Percentiles rank a stretch among this genome's conserved stretches.
Evolutionary conservation across 2,329 filamentous ascomycete genomes (phyloP).

Genomic region (Pseudocercospora ulei): DNA sequence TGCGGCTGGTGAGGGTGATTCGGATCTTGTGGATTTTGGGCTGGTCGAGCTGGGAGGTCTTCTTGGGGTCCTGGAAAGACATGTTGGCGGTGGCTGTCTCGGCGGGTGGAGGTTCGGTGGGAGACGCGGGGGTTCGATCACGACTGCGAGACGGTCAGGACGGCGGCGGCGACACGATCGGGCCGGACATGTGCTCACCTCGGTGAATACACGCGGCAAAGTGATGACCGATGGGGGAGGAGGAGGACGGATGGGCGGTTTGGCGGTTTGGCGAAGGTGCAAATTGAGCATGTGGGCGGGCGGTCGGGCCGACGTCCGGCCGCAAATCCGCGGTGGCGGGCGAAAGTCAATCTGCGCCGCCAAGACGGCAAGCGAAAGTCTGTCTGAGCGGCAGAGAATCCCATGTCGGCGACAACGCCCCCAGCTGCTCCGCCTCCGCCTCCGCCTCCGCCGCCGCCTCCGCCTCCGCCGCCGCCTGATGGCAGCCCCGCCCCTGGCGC

Average conservation of each 20-base stretch:
- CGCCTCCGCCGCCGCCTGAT: too few relatives aligned
- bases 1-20: conserved; percentile 92
- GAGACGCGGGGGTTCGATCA: conserved; percentile 39
- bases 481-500: conserved; percentile 61
- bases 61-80: conserved; percentile 93
- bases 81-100: conserved; percentile 48
- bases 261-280: conserved; percentile 10
- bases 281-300: conserved; percentile 12
- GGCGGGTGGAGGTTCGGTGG: conserved; percentile 19
- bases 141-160: conserved; percentile 36
- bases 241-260: conserved; percentile 13
- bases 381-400: too few relatives aligned
- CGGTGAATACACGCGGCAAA: conserved; percentile 42
- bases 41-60: conserved; percentile 74
- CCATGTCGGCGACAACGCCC: too few relatives aligned
- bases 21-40: conserved; percentile 96
- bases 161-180: background rate
- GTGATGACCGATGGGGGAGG: conserved; percentile 43
- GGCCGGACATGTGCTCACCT: conserved; percentile 17
- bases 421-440: conserved; percentile 2
- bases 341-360: conserved; percentile 8
- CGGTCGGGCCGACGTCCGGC: conserved; percentile 9
- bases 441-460: too few relatives aligned
- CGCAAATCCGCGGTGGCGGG: background rate
- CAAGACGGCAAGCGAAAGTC: background rate